Base-by-base conservation (phyloP, 2,329 filamentous ascomycete species). In the Ophiostoma ulmi region DNA sequence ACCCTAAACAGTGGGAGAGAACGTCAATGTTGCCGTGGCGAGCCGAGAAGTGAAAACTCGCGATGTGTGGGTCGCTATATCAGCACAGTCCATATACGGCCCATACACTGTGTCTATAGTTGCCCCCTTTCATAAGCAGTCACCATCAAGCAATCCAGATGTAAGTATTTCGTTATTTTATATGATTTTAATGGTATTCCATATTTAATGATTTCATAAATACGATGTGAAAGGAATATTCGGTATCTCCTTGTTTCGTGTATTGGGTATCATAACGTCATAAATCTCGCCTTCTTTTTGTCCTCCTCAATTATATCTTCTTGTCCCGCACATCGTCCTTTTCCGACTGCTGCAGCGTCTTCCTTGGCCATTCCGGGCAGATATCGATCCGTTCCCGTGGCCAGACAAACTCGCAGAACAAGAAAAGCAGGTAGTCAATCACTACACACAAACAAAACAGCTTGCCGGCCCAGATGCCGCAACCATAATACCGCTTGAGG, bases 391-490 rank as follows among this genome's bases (percentile, higher is more conserved):
- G 87, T 52, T 91, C 89, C 71, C 94, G 84, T 0, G 95, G 95
- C 73, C 91, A 94, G 82, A 88, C 91, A 80, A 96, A 88, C 79
- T 99, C 95, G 69, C 97, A 83, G 67, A 97, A 88, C 67, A 97
- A 84, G 76, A 93, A 97, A 69, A 99, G 86, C 67, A 99, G 81
- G 76, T 97, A 99, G 80, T 99, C 95, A 69, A 99, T 90, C 71
- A 98, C 89, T 13, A 94, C 94, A 74, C 94, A 97, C 1, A 99
- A 83, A 76, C 95, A 97, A 77, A 99, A 99, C 10, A 99, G 83
- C 80, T 99, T 99, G 48, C 95, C 95, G 0, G 95, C 95, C 95
- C 95, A 99, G 68, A 98, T 94, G 44, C 95, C 95, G 77, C 96
- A 99, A 10, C 95, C 95, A 77, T 97, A 99, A 80, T 99, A 99